Conservation (phyloP, 768 basidiomycete genomes). For the Mycena crocata region DNA sequence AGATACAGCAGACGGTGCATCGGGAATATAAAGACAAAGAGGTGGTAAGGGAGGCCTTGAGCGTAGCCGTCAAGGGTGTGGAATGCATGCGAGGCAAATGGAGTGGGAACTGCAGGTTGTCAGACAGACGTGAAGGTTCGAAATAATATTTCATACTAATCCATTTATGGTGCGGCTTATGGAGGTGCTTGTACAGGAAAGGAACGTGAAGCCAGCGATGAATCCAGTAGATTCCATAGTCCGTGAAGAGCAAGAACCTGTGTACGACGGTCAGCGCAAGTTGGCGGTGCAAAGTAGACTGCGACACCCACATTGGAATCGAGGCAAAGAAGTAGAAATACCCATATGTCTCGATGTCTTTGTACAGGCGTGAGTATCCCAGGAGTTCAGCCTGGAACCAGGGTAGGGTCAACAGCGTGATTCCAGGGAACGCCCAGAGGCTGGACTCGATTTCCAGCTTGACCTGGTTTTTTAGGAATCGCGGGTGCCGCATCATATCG, state of each 20-base stretch:
- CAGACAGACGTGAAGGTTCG: constrained; percentile 12
- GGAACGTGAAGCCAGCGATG: constrained; percentile 92
- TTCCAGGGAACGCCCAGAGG: constrained; percentile 81
- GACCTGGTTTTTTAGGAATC: constrained; percentile 91
- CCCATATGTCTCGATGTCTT: constrained; percentile 83
- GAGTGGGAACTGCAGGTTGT: constrained; percentile 83
- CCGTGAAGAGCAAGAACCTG: constrained; percentile 88
- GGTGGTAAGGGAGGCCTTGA: constrained; percentile 95
- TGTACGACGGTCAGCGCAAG: constrained; percentile 3
- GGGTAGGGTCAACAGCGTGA: constrained; percentile 88
- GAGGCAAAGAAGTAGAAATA: constrained; percentile 76
- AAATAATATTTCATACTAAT: constrained; percentile 64
- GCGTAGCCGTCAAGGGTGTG: constrained; percentile 94
- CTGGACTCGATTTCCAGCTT: constrained; percentile 81
- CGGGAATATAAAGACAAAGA: constrained; percentile 92
- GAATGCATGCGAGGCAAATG: constrained; percentile 98
- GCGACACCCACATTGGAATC: constrained; percentile 67
- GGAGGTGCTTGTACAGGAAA: constrained; percentile 85
- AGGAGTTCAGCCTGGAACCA: constrained; percentile 94
- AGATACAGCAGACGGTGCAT: constrained; percentile 89
- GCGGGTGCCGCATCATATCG: constrained; percentile 94
- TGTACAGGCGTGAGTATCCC: constrained; percentile 85
- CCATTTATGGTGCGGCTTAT: constrained; percentile 99
- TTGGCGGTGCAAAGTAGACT: constrained; percentile 19
- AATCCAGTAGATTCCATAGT: constrained; percentile 95